Conservation (phyloP, 2,329 filamentous ascomycete species). For the Talaromyces sp. region DNA sequence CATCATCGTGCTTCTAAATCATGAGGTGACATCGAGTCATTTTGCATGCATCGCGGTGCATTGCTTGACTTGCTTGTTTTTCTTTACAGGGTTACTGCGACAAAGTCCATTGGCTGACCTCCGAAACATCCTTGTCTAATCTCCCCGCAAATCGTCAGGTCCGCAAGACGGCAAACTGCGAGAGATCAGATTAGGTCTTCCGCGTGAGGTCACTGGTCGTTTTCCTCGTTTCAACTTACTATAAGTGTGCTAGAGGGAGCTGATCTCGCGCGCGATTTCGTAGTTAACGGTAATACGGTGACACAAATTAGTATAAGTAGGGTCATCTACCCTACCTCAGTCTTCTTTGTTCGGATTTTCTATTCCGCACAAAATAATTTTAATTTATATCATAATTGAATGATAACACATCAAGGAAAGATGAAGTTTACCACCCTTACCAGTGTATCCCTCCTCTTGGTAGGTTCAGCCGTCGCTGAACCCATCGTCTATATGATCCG, state of each 20-base stretch:
- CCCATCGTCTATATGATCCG: constrained; percentile 62
- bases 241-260: too few relatives aligned
- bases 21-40: constrained; percentile 7
- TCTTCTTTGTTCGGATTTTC: neutral
- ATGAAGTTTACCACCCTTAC: constrained; percentile 14
- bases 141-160: constrained; percentile 11
- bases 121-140: neutral
- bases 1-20: neutral
- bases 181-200: neutral
- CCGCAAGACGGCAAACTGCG: neutral
- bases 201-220: neutral
- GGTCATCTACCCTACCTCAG: neutral
- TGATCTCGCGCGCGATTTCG: neutral
- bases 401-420: neutral
- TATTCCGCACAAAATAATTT: neutral
- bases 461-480: constrained; percentile 18
- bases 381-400: too few relatives aligned
- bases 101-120: neutral
- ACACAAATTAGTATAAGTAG: neutral
- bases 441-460: constrained; percentile 1
- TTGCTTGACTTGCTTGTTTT: neutral
- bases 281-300: neutral
- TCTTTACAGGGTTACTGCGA: neutral
- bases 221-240: neutral
- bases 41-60: neutral